Evolutionary conservation across 805 yeast genomes (phyloP), one percentile per base, ranked within the genome.

Genomic region (Myxozyma vanderwaltii): DNA sequence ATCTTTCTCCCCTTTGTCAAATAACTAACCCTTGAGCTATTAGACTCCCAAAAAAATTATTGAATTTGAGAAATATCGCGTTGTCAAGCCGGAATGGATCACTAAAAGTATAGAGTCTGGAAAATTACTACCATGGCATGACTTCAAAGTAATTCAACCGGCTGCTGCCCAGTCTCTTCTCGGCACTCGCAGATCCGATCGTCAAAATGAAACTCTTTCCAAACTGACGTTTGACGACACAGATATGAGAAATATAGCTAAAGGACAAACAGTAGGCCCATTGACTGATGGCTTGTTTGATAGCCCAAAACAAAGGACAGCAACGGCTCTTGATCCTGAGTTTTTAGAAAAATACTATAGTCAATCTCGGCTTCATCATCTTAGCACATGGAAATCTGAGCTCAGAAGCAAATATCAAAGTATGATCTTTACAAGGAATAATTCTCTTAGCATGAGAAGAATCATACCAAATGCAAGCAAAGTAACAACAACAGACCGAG

Each of bases 41-140:
- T 71, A 92, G 63, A 90, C 98, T 0, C 89, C 94, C 0, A 77
- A 87, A 54, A 92, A 94, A 72, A 75, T 77, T 55, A 69, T 81
- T 2, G 86, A 88, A 71, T 89, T 83, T 70, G 75, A 77, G 36
- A 81, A 85, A 61, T 86, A 81, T 70, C 85, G 82, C 64, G 96
- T 94, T 1, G 95, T 91, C 1, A 80, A 72, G 59, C 96, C 97
- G 0, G 79, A 79, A 33, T 92, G 98, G 98, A 79, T 94, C 1
- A 76, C 79, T 0, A 88, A 90, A 21, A 80, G 88, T 54, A 76
- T 90, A 4, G 75, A 77, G 2, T 67, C 70, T 4, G 76, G 79
- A 0, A 74, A 68, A 55, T 61, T 85, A 10, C 71, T 85, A 13
- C 84, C 85, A 44, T 91, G 97, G 97, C 77, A 77, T n/a, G 79